These are phyloP conservation scores for Venturiaceae sp. DNA, from an alignment of 2,329 filamentous ascomycete genomes.

Conservation along the genomic window DNA sequence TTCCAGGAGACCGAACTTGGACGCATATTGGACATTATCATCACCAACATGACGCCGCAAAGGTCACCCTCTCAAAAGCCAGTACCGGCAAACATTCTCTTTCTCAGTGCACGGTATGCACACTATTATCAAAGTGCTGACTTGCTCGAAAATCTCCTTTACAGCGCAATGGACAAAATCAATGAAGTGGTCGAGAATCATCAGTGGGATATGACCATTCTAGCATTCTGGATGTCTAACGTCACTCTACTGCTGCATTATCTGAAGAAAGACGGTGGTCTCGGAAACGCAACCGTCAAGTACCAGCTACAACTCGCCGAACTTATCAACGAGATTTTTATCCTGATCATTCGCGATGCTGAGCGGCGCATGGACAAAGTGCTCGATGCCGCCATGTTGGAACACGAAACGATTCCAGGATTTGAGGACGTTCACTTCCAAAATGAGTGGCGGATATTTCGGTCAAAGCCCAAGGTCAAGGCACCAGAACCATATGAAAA, in stretches of 20 bases:
- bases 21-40: constrained; percentile 86
- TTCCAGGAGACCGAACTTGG: constrained; percentile 93
- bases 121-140: constrained; percentile 91
- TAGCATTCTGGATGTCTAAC: constrained; percentile 98
- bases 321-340: constrained; percentile 96
- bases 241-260: constrained; percentile 93
- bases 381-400: constrained; percentile 84
- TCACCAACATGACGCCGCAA: constrained; percentile 96
- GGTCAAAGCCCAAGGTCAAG: constrained; percentile 81
- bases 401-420: constrained; percentile 95
- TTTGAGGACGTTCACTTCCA: constrained; percentile 96
- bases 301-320: constrained; percentile 92
- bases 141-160: constrained; percentile 68
- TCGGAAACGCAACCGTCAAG: constrained; percentile 71
- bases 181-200: constrained; percentile 91
- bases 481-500: constrained; percentile 78
- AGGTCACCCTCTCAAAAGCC: constrained; percentile 95
- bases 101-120: constrained; percentile 88
- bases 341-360: constrained; percentile 91
- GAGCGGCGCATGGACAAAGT: constrained; percentile 95
- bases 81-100: constrained; percentile 93
- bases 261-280: constrained; percentile 81
- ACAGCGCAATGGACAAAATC: constrained; percentile 88
- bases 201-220: constrained; percentile 99
- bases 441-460: constrained; percentile 97